Evolutionary conservation across 108 stramenopile genomes (phyloP).

Genomic region (Cyclotella cryptica): DNA sequence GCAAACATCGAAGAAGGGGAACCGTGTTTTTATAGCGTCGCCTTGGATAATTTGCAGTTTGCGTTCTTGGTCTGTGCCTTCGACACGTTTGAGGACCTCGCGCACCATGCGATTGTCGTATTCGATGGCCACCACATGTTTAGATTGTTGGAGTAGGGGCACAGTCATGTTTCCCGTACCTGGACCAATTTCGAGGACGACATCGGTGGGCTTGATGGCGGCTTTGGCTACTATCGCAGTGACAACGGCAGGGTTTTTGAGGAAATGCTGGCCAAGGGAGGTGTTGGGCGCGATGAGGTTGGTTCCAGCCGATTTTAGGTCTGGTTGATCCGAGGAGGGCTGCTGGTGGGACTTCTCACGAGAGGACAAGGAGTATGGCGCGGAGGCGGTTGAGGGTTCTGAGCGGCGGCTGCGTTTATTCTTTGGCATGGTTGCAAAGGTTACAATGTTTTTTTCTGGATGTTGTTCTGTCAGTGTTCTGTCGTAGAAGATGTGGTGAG

Average conservation of each 20-base stretch:
- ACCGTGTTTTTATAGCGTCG: conserved; percentile 94
- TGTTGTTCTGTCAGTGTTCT: too few species aligned
- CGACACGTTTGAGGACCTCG: conserved; percentile 98
- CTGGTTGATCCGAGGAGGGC: not conserved
- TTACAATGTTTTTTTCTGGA: too few species aligned
- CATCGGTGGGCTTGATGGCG: conserved; percentile 87
- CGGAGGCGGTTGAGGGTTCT: conserved; percentile 19
- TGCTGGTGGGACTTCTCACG: conserved; percentile 4
- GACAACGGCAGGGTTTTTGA: conserved; percentile 99
- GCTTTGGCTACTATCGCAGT: conserved; percentile 95
- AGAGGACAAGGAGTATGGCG: conserved; percentile 46
- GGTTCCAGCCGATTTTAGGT: conserved; percentile 12
- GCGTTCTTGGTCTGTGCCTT: conserved; percentile 76
- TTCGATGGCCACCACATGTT: conserved; percentile 95
- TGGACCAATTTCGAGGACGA: conserved; percentile 90
- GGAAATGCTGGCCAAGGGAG: conserved; percentile 97
- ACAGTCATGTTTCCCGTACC: conserved; percentile 99
- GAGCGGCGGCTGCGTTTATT: conserved; percentile 38
- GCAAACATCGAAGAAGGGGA: conserved; percentile 98
- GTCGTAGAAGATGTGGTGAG: too few species aligned
- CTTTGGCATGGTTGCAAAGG: conserved; percentile 37
- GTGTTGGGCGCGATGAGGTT: conserved; percentile 93
- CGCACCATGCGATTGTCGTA: conserved; percentile 97
- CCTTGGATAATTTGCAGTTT: conserved; percentile 96
- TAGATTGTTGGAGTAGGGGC: conserved; percentile 89